Conservation (phyloP, 73 alveolate species). For the Tetrahymena elliotti region DNA sequence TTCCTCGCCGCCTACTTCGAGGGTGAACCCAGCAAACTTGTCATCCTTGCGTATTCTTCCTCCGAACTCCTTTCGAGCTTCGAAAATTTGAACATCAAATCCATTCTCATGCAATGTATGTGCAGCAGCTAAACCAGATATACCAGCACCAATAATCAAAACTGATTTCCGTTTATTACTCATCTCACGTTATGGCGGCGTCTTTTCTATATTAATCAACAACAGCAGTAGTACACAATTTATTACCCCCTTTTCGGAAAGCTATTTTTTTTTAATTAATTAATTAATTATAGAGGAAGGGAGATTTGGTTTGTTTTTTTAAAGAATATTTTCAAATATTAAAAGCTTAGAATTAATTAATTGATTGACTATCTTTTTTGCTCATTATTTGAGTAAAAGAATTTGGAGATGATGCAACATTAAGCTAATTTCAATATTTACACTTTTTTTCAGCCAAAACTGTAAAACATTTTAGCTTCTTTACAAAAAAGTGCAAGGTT, state of each 20-base stretch:
- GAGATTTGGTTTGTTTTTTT: neutral
- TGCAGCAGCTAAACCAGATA: neutral
- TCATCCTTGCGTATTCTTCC: neutral
- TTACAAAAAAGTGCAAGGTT: neutral
- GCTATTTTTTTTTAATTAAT: neutral
- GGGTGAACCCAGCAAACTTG: neutral
- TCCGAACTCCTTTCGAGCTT: neutral
- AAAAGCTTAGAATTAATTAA: neutral
- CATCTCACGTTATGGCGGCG: constrained; percentile 1
- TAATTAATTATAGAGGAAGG: neutral
- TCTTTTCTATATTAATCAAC: neutral
- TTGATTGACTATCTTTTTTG: neutral
- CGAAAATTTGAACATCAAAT: neutral
- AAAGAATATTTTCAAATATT: neutral
- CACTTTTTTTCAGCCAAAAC: neutral
- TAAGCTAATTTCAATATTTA: neutral
- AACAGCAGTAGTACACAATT: neutral
- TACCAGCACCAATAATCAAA: neutral
- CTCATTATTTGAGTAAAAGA: neutral
- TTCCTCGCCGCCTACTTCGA: constrained; percentile 3
- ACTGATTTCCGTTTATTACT: neutral
- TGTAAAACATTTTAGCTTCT: neutral
- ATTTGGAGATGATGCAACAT: neutral
- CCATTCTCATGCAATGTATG: neutral
- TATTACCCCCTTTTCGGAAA: neutral